Base-by-base conservation (phyloP, 345 rosid species). In the Dovyalis caffra region DNA sequence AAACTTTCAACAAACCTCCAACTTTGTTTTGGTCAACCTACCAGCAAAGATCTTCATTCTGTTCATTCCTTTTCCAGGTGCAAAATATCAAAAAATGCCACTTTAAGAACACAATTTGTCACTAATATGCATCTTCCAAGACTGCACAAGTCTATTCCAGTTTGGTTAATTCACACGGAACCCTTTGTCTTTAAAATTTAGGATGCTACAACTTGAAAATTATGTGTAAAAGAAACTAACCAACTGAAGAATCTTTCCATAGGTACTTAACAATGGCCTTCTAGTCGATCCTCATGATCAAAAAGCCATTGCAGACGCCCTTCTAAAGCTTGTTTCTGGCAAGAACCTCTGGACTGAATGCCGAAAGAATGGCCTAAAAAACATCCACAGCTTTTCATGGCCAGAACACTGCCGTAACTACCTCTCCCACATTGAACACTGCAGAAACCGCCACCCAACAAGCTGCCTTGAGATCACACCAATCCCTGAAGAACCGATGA, bases 401-500 rank as follows among this genome's bases (percentile, higher is more conserved):
- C 77, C 90, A 47, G 94, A 90, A 57, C 95, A 90, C 78, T 87
- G 95, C 81, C 89, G 86, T 74, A 88, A 89, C 83, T 90, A 94
- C 80, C 94, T 94, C 37, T 88, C 93, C 80, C 94, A 86, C 53
- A 84, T 94, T 21, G 94, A 89, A 78, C 89, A 89, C 84, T 91
- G 92, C 82, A 86, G 92, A 77, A 90, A 82, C 73, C 91, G 91
- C 80, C 91, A 93, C 78, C 93, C 92, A 45, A 90, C 88, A n/a
- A 76, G 80, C 37, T 90, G 80, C 70, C 89, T 90, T 60, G 85
- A 88, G 76, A 91, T 90, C 73, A 78, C 86, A 85, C 84, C 84
- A 77, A 76, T 79, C 78, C 95, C 90, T 37, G 90, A 91, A 85
- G 98, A 93, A 77, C 93, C 92, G 18, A 85, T 88, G 89, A 92